Evolutionary conservation across 2,329 filamentous ascomycete species (phyloP).

Genomic region (Calonectria ilicicola): DNA sequence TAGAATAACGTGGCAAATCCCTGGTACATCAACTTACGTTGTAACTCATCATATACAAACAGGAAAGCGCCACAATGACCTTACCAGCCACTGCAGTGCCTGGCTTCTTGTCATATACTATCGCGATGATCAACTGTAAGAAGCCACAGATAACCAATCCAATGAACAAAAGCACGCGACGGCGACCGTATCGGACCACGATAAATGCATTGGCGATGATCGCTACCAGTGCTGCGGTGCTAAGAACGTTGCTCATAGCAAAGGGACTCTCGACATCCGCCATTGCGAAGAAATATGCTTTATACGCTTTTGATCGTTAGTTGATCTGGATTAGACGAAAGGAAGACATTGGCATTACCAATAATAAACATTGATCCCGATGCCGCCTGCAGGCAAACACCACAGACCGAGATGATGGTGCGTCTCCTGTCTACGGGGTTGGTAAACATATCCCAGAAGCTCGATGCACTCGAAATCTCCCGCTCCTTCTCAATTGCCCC

Average conservation of each 20-base stretch:
- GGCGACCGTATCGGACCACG: constrained; percentile 34
- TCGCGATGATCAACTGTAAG: constrained; percentile 37
- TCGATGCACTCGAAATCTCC: constrained; percentile 22
- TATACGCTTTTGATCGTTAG: constrained; percentile 28
- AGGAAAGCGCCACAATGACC: constrained; percentile 36
- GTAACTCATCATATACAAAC: constrained; percentile 37
- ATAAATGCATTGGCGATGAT: constrained; percentile 37
- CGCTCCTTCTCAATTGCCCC: constrained; percentile 31
- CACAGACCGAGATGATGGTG: constrained; percentile 31
- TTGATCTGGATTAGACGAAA: fast-evolving
- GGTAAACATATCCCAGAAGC: constrained; percentile 35
- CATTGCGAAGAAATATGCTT: constrained; percentile 41
- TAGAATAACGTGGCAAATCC: fast-evolving
- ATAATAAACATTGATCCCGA: constrained; percentile 41
- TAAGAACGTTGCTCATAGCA: constrained; percentile 39
- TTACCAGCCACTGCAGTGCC: constrained; percentile 28
- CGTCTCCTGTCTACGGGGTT: constrained; percentile 31
- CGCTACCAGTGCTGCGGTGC: constrained; percentile 34
- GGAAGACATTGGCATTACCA: constrained; percentile 1
- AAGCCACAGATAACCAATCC: constrained; percentile 29
- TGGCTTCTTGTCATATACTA: constrained; percentile 32
- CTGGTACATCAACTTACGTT: constrained; percentile 21
- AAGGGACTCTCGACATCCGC: constrained; percentile 36
- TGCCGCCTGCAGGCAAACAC: constrained; percentile 33
- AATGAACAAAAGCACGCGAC: constrained; percentile 20